phyloP scores from a whole-genome alignment of 805 yeast species.

The Zygoascus ofunaensis region DNA sequence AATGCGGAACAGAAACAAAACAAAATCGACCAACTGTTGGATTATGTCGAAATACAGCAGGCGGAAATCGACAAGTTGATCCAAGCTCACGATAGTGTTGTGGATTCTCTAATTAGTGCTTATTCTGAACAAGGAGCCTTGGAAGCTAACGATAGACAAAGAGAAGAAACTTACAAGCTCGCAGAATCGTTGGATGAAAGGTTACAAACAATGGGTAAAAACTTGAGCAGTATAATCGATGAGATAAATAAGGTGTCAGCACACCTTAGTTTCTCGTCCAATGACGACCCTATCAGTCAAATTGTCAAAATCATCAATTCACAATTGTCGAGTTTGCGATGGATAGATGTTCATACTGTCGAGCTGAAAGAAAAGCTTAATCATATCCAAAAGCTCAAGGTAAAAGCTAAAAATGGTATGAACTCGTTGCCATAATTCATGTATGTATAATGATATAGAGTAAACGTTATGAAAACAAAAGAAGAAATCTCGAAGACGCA shows the following conservation, averaged over 20 bases:
- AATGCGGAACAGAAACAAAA: slow-evolving; percentile 79
- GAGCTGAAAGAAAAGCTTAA: slow-evolving; percentile 59
- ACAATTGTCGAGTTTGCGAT: slow-evolving; percentile 82
- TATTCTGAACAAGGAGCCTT: slow-evolving; percentile 27
- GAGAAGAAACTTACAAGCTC: slow-evolving; percentile 79
- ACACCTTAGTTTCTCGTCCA: slow-evolving; percentile 59
- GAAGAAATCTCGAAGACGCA: background rate
- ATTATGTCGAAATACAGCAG: slow-evolving; percentile 85
- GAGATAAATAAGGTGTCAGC: slow-evolving; percentile 77
- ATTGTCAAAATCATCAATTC: slow-evolving; percentile 75
- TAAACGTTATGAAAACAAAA: background rate
- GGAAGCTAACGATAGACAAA: slow-evolving; percentile 58
- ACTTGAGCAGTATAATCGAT: slow-evolving; percentile 61
- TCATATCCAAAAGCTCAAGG: slow-evolving; percentile 17
- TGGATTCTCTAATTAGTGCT: slow-evolving; percentile 17
- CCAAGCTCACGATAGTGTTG: slow-evolving; percentile 70
- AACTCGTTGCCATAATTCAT: background rate
- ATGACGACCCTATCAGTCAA: slow-evolving; percentile 34
- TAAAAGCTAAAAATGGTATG: background rate
- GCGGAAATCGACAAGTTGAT: slow-evolving; percentile 78
- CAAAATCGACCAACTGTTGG: slow-evolving; percentile 77
- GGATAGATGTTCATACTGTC: slow-evolving; percentile 69
- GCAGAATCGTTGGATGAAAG: slow-evolving; percentile 81
- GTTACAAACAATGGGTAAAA: slow-evolving; percentile 66
- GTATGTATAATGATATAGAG: background rate